Conservation (phyloP, 345 rosid genomes). For the Aquilaria yunnanensis region DNA sequence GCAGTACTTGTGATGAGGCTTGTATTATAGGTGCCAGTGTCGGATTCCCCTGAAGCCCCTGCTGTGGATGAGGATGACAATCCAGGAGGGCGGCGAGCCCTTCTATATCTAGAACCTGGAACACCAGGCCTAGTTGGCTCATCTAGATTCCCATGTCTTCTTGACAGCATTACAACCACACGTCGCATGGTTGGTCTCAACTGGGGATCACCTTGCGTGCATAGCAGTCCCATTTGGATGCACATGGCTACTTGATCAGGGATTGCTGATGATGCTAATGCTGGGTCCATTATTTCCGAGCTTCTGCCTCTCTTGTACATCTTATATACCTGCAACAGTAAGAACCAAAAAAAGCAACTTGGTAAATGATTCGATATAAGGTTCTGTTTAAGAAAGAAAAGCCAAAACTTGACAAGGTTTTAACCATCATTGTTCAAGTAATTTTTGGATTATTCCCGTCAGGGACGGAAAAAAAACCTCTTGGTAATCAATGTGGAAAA, state of each 20-base stretch:
- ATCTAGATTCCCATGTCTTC: conserved; percentile 47
- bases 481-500: too few species aligned
- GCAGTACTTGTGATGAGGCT: conserved; percentile 34
- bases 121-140: conserved; percentile 69
- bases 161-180: conserved; percentile 60
- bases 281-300: conserved; percentile 63
- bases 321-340: conserved; percentile 57
- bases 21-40: conserved; percentile 38
- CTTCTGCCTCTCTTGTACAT: conserved; percentile 58
- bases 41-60: conserved; percentile 29
- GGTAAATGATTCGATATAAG: neutral
- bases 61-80: conserved; percentile 34
- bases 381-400: neutral
- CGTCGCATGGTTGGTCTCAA: conserved; percentile 63
- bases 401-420: neutral
- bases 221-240: conserved; percentile 73
- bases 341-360: neutral
- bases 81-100: conserved; percentile 44
- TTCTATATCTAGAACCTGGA: conserved; percentile 58
- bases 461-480: too few species aligned
- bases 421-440: too few species aligned
- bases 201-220: conserved; percentile 78
- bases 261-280: conserved; percentile 42
- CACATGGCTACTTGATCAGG: conserved; percentile 56
- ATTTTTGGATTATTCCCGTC: too few species aligned